A percentile compares a stretch with the other conserved stretches of the same genome.
Evolutionary conservation across 2,329 filamentous ascomycete genomes (phyloP).

Genomic region (Diaporthe humulicola): DNA sequence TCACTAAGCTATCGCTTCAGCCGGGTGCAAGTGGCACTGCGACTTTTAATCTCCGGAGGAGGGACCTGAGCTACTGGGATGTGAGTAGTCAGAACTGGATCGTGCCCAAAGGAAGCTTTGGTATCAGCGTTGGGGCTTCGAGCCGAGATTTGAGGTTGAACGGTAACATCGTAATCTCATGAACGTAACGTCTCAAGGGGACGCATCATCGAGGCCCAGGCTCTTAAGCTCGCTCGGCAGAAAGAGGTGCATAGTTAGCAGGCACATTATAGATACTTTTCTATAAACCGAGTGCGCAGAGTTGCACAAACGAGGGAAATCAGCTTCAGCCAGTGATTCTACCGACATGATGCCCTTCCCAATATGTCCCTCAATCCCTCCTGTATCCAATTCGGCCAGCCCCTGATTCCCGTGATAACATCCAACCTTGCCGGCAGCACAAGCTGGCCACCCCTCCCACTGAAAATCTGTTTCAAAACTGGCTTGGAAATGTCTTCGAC

Average conservation of each 20-base stretch:
- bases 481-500: constrained; percentile 59
- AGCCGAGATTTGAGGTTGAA: constrained; percentile 59
- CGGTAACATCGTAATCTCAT: constrained; percentile 46
- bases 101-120: constrained; percentile 60
- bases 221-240: not conserved
- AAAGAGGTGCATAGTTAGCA: not conserved
- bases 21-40: constrained; percentile 62
- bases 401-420: constrained; percentile 52
- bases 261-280: not conserved
- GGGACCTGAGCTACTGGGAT: constrained; percentile 77
- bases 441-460: constrained; percentile 61
- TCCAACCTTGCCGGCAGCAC: constrained; percentile 54
- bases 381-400: constrained; percentile 55
- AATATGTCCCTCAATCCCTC: constrained; percentile 48
- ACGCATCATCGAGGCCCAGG: no score
- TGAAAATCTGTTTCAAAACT: constrained; percentile 63
- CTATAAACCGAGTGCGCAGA: not conserved
- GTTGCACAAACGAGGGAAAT: not conserved
- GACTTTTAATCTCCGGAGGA: constrained; percentile 66
- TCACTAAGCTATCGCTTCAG: constrained; percentile 68
- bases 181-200: not conserved
- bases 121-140: constrained; percentile 58
- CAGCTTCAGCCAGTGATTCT: not conserved
- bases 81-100: constrained; percentile 71
- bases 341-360: not conserved